Base-by-base conservation (phyloP, 2,329 filamentous ascomycete species). In the Aspergillus ustus region DNA sequence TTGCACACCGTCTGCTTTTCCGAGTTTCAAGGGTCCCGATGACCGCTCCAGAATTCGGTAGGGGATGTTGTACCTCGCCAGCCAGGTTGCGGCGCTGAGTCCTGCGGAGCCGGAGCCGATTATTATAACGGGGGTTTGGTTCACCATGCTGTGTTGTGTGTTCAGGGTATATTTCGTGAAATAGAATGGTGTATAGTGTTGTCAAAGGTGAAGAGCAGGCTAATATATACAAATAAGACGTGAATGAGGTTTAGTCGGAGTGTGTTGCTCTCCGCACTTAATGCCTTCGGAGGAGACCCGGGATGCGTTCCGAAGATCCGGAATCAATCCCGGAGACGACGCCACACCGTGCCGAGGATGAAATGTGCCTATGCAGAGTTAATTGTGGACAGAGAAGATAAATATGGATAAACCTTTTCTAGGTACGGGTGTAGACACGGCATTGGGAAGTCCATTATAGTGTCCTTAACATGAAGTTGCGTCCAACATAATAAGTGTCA, bases 1-100 rank as follows among this genome's bases (percentile, higher is more conserved):
- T 72, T 87, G 85, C 19, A 87, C 83, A 1, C 86, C 85, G 62
- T 91, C 88, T 15, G 88, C 88, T 72, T 90, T 86, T 2, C 87
- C 87, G 50, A 82, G 79, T 45, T 78, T 69, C 53, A 89, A 78
- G 0, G 84, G 85, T 0, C 85, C 86, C 3, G 74, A 61, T 5
- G 84, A 82, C 6, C 80, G 80, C 67, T 90, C 88, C 0, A 89
- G 76, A 28, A 90, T 82, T 48, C 78, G 83, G 76, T 82, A 87
- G 25, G 75, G 73, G 63, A 89, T 78, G n/a, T 82, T 81, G 70
- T 81, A 83, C 22, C 82, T 82, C 1, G 86, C 79, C 3, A 89
- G 82, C 86, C 86, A 89, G 29, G 84, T 78, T 11, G 84, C 86
- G 6, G 86, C 85, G 66, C 83, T 85, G 54, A 89, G 80, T 19